These are phyloP conservation scores for Nigrospora oryzae DNA, from an alignment of 2,329 filamentous ascomycete species.

Conservation along the genomic window DNA sequence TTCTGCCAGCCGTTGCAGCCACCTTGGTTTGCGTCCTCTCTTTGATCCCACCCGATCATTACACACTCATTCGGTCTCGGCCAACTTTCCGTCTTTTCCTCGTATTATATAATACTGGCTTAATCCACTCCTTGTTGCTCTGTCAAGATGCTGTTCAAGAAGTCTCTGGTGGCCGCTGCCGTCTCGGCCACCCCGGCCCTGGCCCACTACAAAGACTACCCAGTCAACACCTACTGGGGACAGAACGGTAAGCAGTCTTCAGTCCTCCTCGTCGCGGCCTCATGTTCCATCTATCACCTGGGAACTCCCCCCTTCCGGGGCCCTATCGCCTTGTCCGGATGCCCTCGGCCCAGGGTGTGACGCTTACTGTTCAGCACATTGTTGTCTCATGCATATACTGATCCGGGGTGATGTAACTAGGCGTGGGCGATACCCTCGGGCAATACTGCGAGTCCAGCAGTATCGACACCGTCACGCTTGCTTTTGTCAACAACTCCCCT, in stretches of 20 bases:
- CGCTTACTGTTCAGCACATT: too few species aligned
- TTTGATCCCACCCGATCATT: slow-evolving; percentile 10
- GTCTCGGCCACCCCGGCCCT: slow-evolving; percentile 9
- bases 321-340: background rate
- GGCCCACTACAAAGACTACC: slow-evolving; percentile 10
- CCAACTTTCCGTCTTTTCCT: slow-evolving; percentile 12
- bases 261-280: too few species aligned
- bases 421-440: slow-evolving; percentile 10
- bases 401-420: slow-evolving; percentile 10
- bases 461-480: slow-evolving; percentile 30
- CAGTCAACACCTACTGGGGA: slow-evolving; percentile 16
- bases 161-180: slow-evolving; percentile 10
- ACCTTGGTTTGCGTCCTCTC: slow-evolving; percentile 19
- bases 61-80: slow-evolving; percentile 9
- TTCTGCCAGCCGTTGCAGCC: slow-evolving; percentile 14
- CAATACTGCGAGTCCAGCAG: slow-evolving; percentile 21
- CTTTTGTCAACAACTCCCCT: slow-evolving; percentile 28
- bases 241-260: background rate
- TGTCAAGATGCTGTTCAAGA: slow-evolving; percentile 11
- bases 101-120: slow-evolving; percentile 6
- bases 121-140: slow-evolving; percentile 4
- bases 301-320: too few species aligned
- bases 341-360: too few species aligned
- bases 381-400: background rate
- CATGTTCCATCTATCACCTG: too few species aligned